A percentile compares a stretch with the other conserved stretches of the same genome.
Conservation (phyloP, 345 rosid genomes). For the Atalantia buxifolia region DNA sequence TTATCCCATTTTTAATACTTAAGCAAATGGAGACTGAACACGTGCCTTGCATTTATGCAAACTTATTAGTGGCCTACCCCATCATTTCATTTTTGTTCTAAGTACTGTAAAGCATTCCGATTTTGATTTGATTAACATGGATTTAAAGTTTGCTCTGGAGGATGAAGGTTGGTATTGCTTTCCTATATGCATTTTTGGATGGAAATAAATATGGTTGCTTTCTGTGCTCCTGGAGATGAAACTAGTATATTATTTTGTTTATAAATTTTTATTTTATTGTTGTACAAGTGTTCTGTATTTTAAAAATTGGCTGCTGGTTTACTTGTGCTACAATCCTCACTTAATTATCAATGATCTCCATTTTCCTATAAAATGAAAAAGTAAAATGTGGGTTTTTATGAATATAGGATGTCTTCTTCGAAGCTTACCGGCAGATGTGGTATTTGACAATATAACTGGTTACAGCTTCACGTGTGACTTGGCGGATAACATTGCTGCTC, state of each 20-base stretch:
- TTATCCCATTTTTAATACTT: neutral
- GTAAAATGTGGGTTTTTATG: conserved; percentile 13
- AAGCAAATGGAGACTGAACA: neutral
- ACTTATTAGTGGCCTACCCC: neutral
- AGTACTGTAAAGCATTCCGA: neutral
- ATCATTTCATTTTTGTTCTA: neutral
- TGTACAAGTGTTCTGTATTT: neutral
- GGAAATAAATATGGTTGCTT: neutral
- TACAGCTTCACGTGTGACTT: conserved; percentile 93
- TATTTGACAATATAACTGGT: conserved; percentile 81
- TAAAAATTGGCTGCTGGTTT: neutral
- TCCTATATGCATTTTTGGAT: neutral
- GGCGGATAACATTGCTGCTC: conserved; percentile 92
- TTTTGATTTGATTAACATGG: neutral
- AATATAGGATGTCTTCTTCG: conserved; percentile 79
- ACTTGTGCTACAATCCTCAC: neutral
- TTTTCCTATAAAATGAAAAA: neutral
- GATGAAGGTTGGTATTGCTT: neutral
- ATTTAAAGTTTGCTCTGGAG: neutral
- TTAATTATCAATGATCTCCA: neutral
- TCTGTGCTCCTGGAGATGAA: neutral
- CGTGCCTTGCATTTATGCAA: neutral
- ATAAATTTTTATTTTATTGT: neutral
- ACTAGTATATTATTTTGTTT: conserved; percentile 8
- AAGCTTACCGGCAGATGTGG: conserved; percentile 79